Evolutionary conservation across 2,329 filamentous ascomycete species (phyloP).

Genomic region (Didymella glomerata): DNA sequence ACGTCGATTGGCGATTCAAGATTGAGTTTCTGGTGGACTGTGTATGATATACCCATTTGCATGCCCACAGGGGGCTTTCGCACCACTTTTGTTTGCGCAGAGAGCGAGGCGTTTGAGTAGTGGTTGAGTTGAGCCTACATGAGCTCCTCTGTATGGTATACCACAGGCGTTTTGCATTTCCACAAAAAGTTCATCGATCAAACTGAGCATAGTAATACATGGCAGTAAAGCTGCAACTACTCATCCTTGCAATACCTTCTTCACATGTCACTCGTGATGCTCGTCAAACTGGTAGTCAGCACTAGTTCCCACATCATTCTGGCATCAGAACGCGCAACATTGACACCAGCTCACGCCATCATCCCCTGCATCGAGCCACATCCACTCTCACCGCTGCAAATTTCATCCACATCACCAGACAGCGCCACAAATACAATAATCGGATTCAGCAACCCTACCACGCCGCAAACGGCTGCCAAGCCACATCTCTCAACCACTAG

Average conservation of each 20-base stretch:
- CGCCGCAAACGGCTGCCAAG: slow-evolving; percentile 24
- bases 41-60: slow-evolving; percentile 42
- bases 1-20: slow-evolving; percentile 26
- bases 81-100: slow-evolving; percentile 10
- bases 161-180: slow-evolving; percentile 20
- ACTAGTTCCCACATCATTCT: slow-evolving; percentile 2
- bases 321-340: slow-evolving; percentile 7
- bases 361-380: slow-evolving; percentile 4
- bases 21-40: slow-evolving; percentile 30
- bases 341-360: slow-evolving; percentile 16
- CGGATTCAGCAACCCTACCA: slow-evolving; percentile 3
- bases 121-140: slow-evolving; percentile 25
- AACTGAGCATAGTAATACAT: slow-evolving; percentile 10
- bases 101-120: slow-evolving; percentile 20
- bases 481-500: slow-evolving; percentile 13
- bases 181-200: slow-evolving; percentile 12
- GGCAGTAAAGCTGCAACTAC: slow-evolving; percentile 5
- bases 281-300: neutral
- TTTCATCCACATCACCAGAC: slow-evolving; percentile 18
- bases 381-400: slow-evolving; percentile 18
- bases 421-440: slow-evolving; percentile 16
- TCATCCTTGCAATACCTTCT: neutral
- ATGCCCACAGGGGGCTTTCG: slow-evolving; percentile 5
- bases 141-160: slow-evolving; percentile 24
- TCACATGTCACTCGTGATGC: slow-evolving; percentile 2